Evolutionary conservation across 352 stramenopile genomes (phyloP).

Genomic region (Pythium aphanidermatum): DNA sequence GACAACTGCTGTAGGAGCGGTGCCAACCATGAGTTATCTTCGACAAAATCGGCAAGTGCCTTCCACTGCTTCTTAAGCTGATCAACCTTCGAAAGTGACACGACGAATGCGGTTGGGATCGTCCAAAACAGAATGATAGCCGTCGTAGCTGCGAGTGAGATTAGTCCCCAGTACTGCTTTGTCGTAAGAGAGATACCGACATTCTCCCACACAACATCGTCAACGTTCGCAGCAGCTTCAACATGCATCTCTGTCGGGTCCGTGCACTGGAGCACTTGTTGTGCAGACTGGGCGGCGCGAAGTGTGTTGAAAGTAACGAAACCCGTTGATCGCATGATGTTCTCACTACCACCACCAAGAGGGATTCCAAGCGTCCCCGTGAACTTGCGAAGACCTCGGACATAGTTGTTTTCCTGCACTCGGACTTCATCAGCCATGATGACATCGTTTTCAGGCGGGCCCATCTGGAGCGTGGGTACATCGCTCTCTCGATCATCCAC

Average conservation of each 20-base stretch:
- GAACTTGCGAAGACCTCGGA: constrained; percentile 24
- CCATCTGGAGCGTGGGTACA: constrained; percentile 24
- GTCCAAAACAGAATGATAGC: constrained; percentile 84
- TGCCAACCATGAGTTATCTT: constrained; percentile 63
- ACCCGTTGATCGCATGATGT: constrained; percentile 64
- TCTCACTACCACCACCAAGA: too few relatives aligned
- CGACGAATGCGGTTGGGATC: constrained; percentile 69
- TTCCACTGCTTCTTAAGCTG: constrained; percentile 42
- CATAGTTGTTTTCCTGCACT: constrained; percentile 49
- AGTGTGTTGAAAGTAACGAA: constrained; percentile 83
- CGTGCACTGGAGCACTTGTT: constrained; percentile 72
- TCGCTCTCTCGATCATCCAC: constrained; percentile 15
- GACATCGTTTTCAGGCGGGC: not conserved
- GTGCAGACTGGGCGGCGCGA: constrained; percentile 61
- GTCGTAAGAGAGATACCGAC: constrained; percentile 69
- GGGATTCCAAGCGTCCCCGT: constrained; percentile 29
- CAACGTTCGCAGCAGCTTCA: constrained; percentile 50
- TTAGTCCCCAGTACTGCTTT: constrained; percentile 63
- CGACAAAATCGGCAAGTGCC: constrained; percentile 35
- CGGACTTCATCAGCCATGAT: constrained; percentile 11
- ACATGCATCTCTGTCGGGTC: constrained; percentile 69
- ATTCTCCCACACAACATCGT: constrained; percentile 78
- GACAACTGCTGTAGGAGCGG: constrained; percentile 70
- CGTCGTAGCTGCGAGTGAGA: constrained; percentile 49
- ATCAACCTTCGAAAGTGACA: constrained; percentile 66